Base-by-base conservation (phyloP, 176 grass and related monocot species). In the Musa itinerans region DNA sequence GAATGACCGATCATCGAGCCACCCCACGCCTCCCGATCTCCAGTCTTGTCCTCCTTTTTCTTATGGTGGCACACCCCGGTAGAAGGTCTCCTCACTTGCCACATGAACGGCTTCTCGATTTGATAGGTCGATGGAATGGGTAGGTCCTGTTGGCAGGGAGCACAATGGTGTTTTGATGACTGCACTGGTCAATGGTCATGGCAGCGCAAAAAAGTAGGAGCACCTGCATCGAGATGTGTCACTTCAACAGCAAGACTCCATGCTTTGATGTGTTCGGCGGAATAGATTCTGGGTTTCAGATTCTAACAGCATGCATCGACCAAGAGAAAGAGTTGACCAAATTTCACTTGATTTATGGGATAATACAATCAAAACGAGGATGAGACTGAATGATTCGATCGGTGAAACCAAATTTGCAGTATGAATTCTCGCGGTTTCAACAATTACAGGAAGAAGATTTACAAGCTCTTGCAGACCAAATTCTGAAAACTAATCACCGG, bases 381-480 rank as follows among this genome's bases (percentile, higher is more conserved):
- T 5, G 21, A 22, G 11, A 49, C 21, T 26, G 11, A 55, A 23
- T 9, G 23, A 54, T 73, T 16, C 12, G 26, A 11, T 55, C 20
- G 51, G 20, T 54, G 22, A 26, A 73, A 55, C 20, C 16, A 73
- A 54, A 23, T 73, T 54, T 25, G n/a, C 14, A 53, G 52, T 54
- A 54, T 26, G 52, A 55, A 54, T 54, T 73, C 20, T 23, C n/a
- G 14, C 20, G 54, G 20, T 53, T 73, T 55, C 22, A 73, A 24
- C n/a, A 73, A 73, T 25, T 73, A 73, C 71, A 71, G 29, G 15
- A 73, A 55, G 4, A 73, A 73, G 52, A 54, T 54, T 52, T 54
- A 73, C 71, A 73, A 54, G 71, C 50, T 55, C 52, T 25, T 54
- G 51, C 20, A 16, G 11, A 21, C 20, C 71, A 50, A 6, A 55